Percentiles rank a stretch among this genome's conserved stretches.
Conservation (phyloP, 1,284 basidiomycete genomes). For the Ceratorhiza oryzae-sativae region DNA sequence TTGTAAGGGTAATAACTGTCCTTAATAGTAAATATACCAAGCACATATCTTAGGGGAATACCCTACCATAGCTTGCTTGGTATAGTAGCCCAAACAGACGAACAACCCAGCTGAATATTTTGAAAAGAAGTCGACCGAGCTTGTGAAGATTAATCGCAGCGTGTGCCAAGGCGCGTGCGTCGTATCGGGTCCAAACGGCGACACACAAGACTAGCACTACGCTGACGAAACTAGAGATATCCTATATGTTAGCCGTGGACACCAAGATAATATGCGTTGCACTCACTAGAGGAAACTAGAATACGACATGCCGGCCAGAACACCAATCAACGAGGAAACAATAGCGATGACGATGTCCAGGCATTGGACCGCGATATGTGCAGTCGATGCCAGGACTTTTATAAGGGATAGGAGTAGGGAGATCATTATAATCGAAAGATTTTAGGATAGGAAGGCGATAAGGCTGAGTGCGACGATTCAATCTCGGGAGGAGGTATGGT, state of each 20-base stretch:
- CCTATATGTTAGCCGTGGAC: not conserved
- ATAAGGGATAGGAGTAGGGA: not conserved
- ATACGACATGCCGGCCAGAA: not conserved
- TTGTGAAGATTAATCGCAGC: not conserved
- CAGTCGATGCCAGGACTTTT: not conserved
- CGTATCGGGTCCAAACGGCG: not conserved
- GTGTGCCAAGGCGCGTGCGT: not conserved
- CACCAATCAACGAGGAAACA: not conserved
- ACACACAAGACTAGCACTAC: not conserved
- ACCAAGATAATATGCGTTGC: not conserved
- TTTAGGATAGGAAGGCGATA: too few relatives aligned
- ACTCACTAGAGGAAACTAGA: not conserved
- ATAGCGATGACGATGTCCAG: not conserved
- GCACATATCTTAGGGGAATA: too few relatives aligned
- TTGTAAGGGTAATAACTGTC: too few relatives aligned
- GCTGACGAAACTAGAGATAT: not conserved
- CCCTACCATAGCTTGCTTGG: too few relatives aligned
- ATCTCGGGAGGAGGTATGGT: too few relatives aligned
- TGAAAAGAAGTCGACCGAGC: too few relatives aligned
- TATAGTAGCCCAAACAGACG: too few relatives aligned
- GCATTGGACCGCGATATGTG: not conserved
- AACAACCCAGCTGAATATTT: too few relatives aligned
- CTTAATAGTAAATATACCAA: too few relatives aligned
- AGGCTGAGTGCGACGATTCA: too few relatives aligned
- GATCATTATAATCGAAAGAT: not conserved